Base-by-base conservation (phyloP, 495 filamentous ascomycete genomes). In the Cairneyella variabilis region DNA sequence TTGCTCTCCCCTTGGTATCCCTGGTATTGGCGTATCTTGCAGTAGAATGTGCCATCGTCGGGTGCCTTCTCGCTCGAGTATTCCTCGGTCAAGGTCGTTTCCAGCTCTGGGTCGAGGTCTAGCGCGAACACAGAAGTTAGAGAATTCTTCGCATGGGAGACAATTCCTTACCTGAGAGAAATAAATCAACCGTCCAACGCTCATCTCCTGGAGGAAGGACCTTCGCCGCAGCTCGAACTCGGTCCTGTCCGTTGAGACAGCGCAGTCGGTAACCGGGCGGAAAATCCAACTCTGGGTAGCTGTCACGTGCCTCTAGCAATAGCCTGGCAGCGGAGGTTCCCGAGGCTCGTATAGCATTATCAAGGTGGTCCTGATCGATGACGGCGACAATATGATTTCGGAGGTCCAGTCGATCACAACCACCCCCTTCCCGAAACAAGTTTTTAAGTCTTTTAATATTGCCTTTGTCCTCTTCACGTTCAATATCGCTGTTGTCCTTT, bases 121-220 rank as follows among this genome's bases (percentile, higher is more conserved):
- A 34, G 3, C 1, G 14, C 1, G 5, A 42, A 3, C 12, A 42
- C 12, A 42, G 14, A 42, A 42, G 5, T 42, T 42, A 42, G 28
- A 22, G 21, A 23, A 9, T 47, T 49, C 26, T 41, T 21, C 32
- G 8, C 8, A 54, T 27, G 34, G 8, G 16, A 49, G 30, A 34
- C 38, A 44, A 32, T 22, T 25, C 32, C 56, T 39, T 59, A 71
- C 66, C 61, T 53, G 62, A 59, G 23, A 67, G 49, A 51, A 71
- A 73, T 8, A 73, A 42, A 39, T 75, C 57, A 12, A 72, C 60
- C 12, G 58, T 61, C 65, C 65, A 73, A 63, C 64, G 66, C 25
- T 47, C 64, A 40, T 75, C 61, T 16, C 37, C 38, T 3, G 21
- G 39, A 45, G 41, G 20, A 36, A 54, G 26, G 39, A 56, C 20